Conservation (phyloP, 2,329 filamentous ascomycete genomes). For the Xylariaceae sp. region DNA sequence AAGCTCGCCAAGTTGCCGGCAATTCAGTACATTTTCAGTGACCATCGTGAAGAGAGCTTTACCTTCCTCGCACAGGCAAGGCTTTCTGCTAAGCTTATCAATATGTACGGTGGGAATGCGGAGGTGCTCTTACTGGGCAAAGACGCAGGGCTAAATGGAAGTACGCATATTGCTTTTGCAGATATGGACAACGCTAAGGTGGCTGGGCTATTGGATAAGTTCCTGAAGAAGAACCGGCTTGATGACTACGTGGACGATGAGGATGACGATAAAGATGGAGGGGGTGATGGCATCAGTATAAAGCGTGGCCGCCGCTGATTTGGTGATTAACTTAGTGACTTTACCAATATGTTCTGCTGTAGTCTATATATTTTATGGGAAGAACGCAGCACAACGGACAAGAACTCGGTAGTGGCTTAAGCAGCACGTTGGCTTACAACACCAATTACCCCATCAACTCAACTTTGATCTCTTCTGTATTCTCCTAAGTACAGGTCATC, state of each 20-base stretch:
- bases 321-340: too few relatives aligned
- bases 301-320: too few relatives aligned
- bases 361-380: too few relatives aligned
- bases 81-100: constrained; percentile 36
- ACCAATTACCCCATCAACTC: too few relatives aligned
- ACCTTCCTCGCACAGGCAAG: constrained; percentile 32
- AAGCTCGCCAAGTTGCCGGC: constrained; percentile 35
- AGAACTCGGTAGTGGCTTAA: too few relatives aligned
- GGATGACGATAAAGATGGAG: too few relatives aligned
- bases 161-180: constrained; percentile 39
- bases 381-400: too few relatives aligned
- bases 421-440: too few relatives aligned
- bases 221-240: constrained; percentile 33
- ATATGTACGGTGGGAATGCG: constrained; percentile 41
- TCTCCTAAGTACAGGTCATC: too few relatives aligned
- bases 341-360: too few relatives aligned
- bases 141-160: constrained; percentile 38
- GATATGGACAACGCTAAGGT: constrained; percentile 42
- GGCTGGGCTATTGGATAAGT: constrained; percentile 36
- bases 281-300: too few relatives aligned
- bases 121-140: constrained; percentile 34
- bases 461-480: too few relatives aligned
- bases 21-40: constrained; percentile 39
- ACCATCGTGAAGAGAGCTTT: constrained; percentile 35
- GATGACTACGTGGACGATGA: constrained; percentile 30